These are phyloP conservation scores for Spatholobus suberectus DNA, from an alignment of 306 rosid genomes.

Conservation along the genomic window DNA sequence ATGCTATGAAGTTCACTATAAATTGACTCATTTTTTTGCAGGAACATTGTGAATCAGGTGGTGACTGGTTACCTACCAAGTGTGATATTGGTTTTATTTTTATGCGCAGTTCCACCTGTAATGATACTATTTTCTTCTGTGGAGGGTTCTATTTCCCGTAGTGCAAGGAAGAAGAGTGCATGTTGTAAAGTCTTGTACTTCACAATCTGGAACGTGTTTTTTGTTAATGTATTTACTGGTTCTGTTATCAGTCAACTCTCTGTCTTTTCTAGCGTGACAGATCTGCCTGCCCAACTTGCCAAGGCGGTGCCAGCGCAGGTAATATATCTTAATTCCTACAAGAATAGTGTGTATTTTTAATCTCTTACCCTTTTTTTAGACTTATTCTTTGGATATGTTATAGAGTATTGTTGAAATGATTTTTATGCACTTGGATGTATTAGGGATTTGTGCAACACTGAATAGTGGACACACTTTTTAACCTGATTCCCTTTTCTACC, in stretches of 20 bases:
- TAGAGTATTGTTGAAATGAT: slow-evolving; percentile 18
- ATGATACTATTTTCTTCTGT: slow-evolving; percentile 80
- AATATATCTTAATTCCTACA: slow-evolving; percentile 34
- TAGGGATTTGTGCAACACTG: slow-evolving; percentile 10
- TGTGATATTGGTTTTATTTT: slow-evolving; percentile 75
- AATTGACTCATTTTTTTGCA: slow-evolving; percentile 48
- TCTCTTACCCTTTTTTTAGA: not conserved
- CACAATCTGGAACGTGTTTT: slow-evolving; percentile 97
- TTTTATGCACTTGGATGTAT: slow-evolving; percentile 16
- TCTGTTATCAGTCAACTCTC: slow-evolving; percentile 67
- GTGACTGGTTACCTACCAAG: slow-evolving; percentile 97
- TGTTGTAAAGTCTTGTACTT: slow-evolving; percentile 89
- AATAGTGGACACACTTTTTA: slow-evolving; percentile 9
- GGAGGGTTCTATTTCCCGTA: slow-evolving; percentile 91
- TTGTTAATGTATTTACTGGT: slow-evolving; percentile 84
- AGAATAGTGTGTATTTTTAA: slow-evolving; percentile 17
- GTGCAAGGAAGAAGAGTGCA: slow-evolving; percentile 93
- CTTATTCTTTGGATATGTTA: not conserved
- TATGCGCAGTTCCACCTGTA: slow-evolving; percentile 74
- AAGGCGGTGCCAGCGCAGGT: slow-evolving; percentile 95
- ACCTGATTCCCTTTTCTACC: slow-evolving; percentile 17
- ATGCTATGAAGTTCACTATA: slow-evolving; percentile 13
- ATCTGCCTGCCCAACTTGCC: slow-evolving; percentile 81
- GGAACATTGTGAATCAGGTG: slow-evolving; percentile 66
- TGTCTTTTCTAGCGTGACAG: slow-evolving; percentile 73